Base-by-base conservation (phyloP, 306 rosid genomes). In the Cajanus cajan region DNA sequence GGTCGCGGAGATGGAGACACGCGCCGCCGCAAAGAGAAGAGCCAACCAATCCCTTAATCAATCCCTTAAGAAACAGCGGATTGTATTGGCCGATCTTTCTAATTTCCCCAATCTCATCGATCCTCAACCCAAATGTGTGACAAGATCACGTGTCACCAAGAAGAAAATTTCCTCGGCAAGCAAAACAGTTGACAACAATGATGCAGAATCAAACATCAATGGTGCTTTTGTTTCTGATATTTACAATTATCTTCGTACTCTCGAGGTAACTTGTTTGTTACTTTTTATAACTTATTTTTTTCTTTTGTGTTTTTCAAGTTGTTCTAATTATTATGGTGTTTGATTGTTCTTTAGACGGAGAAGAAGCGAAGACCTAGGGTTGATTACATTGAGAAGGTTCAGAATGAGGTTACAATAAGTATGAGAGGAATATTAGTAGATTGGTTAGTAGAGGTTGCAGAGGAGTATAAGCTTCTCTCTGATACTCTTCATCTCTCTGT, bases 401-500 rank as follows among this genome's bases (percentile, higher is more conserved):
- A 92, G 87, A 82, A 19, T 6, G 93, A 88, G 15, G 48, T 94
- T 21, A 83, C 86, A 51, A 61, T 90, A 0, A 82, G 81, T 43
- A 89, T 86, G 95, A 92, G 98, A 75, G 97, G 91, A 10, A 67
- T 82, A 8, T 76, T 92, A 70, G 90, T 94, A 7, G 98, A 92
- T 77, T 94, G 98, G 98, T 77, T 94, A 55, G 94, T 90, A 4
- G 92, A 89, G 5, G 92, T 94, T 68, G 96, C 90, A 0, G 96
- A 92, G 37, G 91, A 92, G 14, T 88, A 88, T 74, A 87, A 88
- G 80, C 98, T 94, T 24, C 84, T 85, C 25, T 45, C 96, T 0
- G 97, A 94, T 14, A 88, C 96, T 10, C 82, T 92, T 16, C 82
- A 71, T 70, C 94, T 90, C 39, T 55, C 90, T 2, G 79, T 94